These are phyloP conservation scores for Yueomyces sinensis DNA, from an alignment of 805 yeast species.

Conservation along the genomic window DNA sequence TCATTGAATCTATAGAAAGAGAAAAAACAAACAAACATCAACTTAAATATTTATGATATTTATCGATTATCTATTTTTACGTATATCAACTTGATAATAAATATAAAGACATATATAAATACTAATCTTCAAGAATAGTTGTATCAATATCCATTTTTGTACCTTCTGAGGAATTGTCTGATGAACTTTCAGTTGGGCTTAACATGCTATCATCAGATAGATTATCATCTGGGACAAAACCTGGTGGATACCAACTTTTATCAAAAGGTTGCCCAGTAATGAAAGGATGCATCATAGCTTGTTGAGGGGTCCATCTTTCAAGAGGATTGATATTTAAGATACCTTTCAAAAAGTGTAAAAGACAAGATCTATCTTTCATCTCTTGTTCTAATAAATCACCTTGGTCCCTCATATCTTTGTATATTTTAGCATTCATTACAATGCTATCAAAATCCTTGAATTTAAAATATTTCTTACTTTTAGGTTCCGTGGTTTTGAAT, in stretches of 20 bases:
- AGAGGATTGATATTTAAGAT: conserved; percentile 76
- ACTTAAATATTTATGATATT: too few relatives aligned
- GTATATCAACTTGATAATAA: too few relatives aligned
- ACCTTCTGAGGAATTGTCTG: too few relatives aligned
- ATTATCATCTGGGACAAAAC: conserved; percentile 19
- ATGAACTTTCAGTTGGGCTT: too few relatives aligned
- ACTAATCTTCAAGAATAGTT: too few relatives aligned
- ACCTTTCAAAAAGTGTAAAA: conserved; percentile 68
- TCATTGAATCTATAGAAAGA: too few relatives aligned
- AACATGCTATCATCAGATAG: too few relatives aligned
- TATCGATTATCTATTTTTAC: too few relatives aligned
- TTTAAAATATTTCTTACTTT: conserved; percentile 71
- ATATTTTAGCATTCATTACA: conserved; percentile 57
- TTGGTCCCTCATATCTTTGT: conserved; percentile 35
- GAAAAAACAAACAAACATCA: too few relatives aligned
- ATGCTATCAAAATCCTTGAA: conserved; percentile 55
- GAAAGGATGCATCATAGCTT: conserved; percentile 85
- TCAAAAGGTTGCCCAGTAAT: conserved; percentile 46
- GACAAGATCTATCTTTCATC: conserved; percentile 51
- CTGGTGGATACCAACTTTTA: conserved; percentile 45
- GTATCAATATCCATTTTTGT: too few relatives aligned
- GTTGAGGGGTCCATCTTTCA: conserved; percentile 94
- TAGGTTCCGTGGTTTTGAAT: conserved; percentile 40
- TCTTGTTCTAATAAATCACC: conserved; percentile 45
- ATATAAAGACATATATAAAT: too few relatives aligned